Evolutionary conservation across 306 rosid species (phyloP).

Genomic region (Argentina anserina): DNA sequence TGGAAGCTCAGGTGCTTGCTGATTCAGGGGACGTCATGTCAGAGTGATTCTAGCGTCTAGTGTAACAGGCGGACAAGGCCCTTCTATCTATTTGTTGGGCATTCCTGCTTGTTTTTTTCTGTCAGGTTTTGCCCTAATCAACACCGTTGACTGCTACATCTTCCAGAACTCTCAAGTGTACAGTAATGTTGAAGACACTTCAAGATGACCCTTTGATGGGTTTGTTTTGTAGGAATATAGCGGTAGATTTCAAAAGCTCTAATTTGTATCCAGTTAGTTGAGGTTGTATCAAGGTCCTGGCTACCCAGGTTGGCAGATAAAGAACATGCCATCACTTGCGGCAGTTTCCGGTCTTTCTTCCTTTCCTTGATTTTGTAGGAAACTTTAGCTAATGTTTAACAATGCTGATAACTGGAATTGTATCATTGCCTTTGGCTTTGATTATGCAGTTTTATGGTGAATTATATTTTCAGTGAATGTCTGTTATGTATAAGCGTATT

Average conservation of each 20-base stretch:
- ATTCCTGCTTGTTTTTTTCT: constrained; percentile 39
- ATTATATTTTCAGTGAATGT: neutral
- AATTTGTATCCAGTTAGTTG: constrained; percentile 22
- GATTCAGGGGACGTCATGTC: constrained; percentile 32
- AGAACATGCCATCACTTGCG: constrained; percentile 42
- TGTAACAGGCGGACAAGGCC: constrained; percentile 24
- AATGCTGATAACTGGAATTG: constrained; percentile 4
- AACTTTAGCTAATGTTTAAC: neutral
- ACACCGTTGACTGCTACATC: constrained; percentile 15
- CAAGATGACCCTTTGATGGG: constrained; percentile 20
- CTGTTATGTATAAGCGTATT: no score
- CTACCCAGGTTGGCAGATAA: constrained; percentile 52
- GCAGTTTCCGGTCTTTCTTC: constrained; percentile 32
- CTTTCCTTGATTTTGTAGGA: constrained; percentile 14
- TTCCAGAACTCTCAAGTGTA: constrained; percentile 36
- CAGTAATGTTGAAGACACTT: constrained; percentile 27
- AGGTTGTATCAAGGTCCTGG: constrained; percentile 26
- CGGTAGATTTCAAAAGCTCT: constrained; percentile 25
- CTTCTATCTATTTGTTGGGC: constrained; percentile 27
- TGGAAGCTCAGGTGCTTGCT: constrained; percentile 25
- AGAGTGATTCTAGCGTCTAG: constrained; percentile 29
- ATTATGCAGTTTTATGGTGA: neutral
- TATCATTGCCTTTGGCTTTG: neutral
- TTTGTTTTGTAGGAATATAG: constrained; percentile 35
- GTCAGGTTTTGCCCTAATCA: constrained; percentile 36